Percentiles rank a stretch among this genome's conserved stretches.
These are phyloP conservation scores for Rhodomyrtus tomentosa DNA, from an alignment of 345 rosid species.

Conservation along the genomic window DNA sequence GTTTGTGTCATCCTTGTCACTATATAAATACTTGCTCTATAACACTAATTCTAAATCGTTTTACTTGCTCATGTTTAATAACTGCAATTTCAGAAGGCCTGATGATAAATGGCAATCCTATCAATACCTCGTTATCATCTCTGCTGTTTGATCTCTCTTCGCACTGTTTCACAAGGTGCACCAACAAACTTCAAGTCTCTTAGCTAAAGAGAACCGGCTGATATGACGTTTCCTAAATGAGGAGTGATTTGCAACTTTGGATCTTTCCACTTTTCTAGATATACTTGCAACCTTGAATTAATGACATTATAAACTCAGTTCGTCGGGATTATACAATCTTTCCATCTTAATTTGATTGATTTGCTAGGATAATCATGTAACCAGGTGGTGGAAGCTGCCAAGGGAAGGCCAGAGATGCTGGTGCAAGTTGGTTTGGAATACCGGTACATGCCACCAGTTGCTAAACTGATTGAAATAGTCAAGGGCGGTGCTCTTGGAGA, in stretches of 20 bases:
- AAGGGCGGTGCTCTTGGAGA: conserved; percentile 54
- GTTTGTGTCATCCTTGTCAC: background rate
- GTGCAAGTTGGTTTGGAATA: conserved; percentile 95
- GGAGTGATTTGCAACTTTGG: background rate
- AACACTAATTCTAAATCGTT: background rate
- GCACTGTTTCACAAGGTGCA: background rate
- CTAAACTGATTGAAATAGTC: conserved; percentile 72
- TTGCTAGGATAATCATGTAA: background rate
- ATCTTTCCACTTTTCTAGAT: background rate
- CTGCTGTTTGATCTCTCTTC: background rate
- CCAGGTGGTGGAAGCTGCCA: conserved; percentile 74
- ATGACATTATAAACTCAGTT: background rate
- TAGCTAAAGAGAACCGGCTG: background rate
- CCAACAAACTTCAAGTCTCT: background rate
- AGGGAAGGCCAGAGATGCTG: conserved; percentile 63
- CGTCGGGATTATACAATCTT: background rate
- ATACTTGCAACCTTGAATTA: background rate
- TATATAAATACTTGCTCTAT: background rate
- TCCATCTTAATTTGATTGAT: background rate
- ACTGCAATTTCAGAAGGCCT: background rate
- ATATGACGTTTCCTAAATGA: background rate
- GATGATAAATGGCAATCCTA: background rate
- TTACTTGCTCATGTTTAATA: background rate
- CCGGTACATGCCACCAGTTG: conserved; percentile 91
- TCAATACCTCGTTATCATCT: background rate